phyloP scores from a whole-genome alignment of 2,329 filamentous ascomycete species.

The Penicillium sclerotiorum region DNA sequence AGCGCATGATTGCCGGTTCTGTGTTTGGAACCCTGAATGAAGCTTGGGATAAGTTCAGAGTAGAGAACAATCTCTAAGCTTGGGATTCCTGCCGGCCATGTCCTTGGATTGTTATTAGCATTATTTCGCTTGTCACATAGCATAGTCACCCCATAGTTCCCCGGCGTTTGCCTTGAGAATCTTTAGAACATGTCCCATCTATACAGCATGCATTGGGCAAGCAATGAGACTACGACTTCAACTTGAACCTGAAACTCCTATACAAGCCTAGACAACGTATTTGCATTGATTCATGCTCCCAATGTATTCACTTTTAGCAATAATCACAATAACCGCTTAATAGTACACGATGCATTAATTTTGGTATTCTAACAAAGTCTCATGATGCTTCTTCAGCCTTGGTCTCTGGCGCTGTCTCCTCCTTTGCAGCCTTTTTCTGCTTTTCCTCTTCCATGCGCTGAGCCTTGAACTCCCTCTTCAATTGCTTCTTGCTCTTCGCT shows the following conservation, averaged over 20 bases:
- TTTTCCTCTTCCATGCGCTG: constrained; percentile 35
- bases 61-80: constrained; percentile 59
- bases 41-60: constrained; percentile 70
- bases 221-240: constrained; percentile 13
- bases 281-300: not conserved
- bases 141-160: constrained; percentile 1
- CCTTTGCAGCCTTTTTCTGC: constrained; percentile 13
- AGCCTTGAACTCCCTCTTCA: constrained; percentile 50
- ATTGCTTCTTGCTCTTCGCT: constrained; percentile 42
- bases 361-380: not conserved
- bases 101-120: constrained; percentile 1
- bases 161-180: constrained; percentile 1
- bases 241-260: not conserved
- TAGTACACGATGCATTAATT: constrained; percentile 9
- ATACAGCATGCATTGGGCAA: constrained; percentile 2
- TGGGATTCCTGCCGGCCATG: constrained; percentile 6
- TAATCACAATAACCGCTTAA: constrained; percentile 8
- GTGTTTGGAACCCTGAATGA: constrained; percentile 68
- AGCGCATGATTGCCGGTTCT: constrained; percentile 66
- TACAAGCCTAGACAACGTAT: not conserved
- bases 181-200: constrained; percentile 15
- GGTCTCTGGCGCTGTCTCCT: not conserved
- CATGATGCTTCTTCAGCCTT: constrained; percentile 7
- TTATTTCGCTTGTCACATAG: constrained; percentile 1
- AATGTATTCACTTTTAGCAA: no score